These are phyloP conservation scores for Solanum tacnaense DNA, from an alignment of 257 asterid genomes.

Conservation along the genomic window DNA sequence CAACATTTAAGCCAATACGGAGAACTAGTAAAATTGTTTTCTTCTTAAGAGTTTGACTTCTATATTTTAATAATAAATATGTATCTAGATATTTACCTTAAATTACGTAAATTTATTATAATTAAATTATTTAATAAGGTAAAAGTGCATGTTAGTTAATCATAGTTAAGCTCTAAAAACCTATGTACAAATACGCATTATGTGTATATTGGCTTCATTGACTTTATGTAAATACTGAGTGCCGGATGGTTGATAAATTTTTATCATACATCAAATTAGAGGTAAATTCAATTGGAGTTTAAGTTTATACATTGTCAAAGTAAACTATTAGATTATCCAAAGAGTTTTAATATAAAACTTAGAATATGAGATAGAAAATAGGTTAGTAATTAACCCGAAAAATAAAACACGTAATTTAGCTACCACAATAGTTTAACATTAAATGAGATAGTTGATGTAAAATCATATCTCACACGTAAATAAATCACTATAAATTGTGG, in stretches of 20 bases:
- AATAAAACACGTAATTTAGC: not conserved
- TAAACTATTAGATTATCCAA: no score
- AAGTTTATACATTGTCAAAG: no score
- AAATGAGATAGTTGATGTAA: not conserved
- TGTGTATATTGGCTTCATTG: not conserved
- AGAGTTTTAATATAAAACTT: no score
- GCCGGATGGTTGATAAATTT: no score
- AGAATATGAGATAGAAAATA: not conserved
- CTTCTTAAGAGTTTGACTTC: not conserved
- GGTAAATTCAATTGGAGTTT: no score
- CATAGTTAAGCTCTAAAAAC: not conserved
- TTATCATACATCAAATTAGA: not conserved
- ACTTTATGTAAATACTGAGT: no score
- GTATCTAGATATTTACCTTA: no score
- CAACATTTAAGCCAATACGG: not conserved
- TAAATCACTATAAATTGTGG: not conserved
- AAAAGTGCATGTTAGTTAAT: not conserved
- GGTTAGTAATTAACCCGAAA: not conserved
- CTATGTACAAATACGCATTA: no score
- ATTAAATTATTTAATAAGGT: not conserved
- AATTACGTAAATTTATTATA: no score
- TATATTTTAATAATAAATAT: no score
- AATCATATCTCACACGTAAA: not conserved
- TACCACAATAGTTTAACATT: not conserved
- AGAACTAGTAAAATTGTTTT: not conserved